These are phyloP conservation scores for Ophiocordyceps camponoti-floridani DNA, from an alignment of 2,329 filamentous ascomycete genomes.

Conservation along the genomic window DNA sequence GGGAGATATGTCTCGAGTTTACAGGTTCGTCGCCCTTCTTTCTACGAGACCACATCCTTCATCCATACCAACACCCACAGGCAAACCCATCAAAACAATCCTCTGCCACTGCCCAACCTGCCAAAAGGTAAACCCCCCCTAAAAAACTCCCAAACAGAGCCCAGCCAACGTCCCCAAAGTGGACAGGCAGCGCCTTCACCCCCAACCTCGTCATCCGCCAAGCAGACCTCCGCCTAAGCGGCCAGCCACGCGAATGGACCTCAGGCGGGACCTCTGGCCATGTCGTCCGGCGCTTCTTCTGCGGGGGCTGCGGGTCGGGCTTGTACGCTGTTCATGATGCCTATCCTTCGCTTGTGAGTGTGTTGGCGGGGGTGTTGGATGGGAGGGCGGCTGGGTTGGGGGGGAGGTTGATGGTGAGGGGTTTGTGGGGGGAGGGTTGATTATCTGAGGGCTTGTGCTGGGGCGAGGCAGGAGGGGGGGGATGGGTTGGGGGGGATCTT, in stretches of 20 bases:
- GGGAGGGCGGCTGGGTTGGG: slow-evolving; percentile 23
- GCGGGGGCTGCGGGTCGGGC: slow-evolving; percentile 28
- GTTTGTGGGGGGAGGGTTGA: slow-evolving; percentile 32
- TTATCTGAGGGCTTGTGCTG: slow-evolving; percentile 22
- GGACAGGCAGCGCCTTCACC: slow-evolving; percentile 34
- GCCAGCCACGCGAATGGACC: slow-evolving; percentile 28
- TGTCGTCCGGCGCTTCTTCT: slow-evolving; percentile 38
- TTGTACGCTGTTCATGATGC: slow-evolving; percentile 33
- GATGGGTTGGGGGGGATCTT: background rate
- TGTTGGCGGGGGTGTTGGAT: slow-evolving; percentile 34
- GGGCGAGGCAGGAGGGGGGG: slow-evolving; percentile 4
- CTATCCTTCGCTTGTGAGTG: slow-evolving; percentile 28
- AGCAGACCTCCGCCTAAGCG: slow-evolving; percentile 4
- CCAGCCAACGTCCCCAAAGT: slow-evolving; percentile 10
- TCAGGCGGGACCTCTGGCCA: slow-evolving; percentile 29
- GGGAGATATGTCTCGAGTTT: slow-evolving; percentile 15
- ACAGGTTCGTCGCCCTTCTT: slow-evolving; percentile 8
- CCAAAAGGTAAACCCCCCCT: slow-evolving; percentile 25
- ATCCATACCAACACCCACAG: slow-evolving; percentile 8
- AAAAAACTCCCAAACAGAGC: no score
- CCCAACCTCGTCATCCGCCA: slow-evolving; percentile 28
- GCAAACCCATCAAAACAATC: slow-evolving; percentile 21
- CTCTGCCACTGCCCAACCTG: slow-evolving; percentile 36
- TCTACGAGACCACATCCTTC: background rate
- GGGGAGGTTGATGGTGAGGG: slow-evolving; percentile 28